A percentile compares a stretch with the other conserved stretches of the same genome.
phyloP scores from a whole-genome alignment of 768 basidiomycete genomes.

The Hericium coralloides region DNA sequence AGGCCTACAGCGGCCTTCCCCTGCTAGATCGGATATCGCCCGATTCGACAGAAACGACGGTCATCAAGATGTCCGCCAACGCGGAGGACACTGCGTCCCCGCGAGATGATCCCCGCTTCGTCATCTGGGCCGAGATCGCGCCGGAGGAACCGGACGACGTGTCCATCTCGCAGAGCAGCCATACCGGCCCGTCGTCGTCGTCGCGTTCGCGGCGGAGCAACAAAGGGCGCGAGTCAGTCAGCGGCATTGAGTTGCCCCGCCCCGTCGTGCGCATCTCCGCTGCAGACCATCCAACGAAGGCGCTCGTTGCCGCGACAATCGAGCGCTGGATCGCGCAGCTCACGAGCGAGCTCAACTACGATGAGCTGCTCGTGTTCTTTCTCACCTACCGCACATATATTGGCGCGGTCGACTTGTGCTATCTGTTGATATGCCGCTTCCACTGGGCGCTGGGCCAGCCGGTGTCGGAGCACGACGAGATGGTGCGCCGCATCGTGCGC shows the following conservation, averaged over 20 bases:
- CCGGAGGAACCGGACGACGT: constrained; percentile 16
- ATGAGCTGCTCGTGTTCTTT: constrained; percentile 85
- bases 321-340: constrained; percentile 91
- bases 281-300: constrained; percentile 28
- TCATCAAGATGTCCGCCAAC: constrained; percentile 63
- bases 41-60: constrained; percentile 49
- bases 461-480: constrained; percentile 50
- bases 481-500: constrained; percentile 66
- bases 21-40: constrained; percentile 56
- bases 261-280: constrained; percentile 13
- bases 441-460: constrained; percentile 71
- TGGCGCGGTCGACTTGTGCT: constrained; percentile 67
- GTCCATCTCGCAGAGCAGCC: neutral
- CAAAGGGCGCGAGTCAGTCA: neutral
- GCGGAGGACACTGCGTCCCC: constrained; percentile 63
- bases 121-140: constrained; percentile 65
- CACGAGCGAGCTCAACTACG: constrained; percentile 79
- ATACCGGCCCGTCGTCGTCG: neutral
- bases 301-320: constrained; percentile 84
- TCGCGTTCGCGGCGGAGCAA: constrained; percentile 7
- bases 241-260: constrained; percentile 4
- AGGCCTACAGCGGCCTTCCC: constrained; percentile 72
- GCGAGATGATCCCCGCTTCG: constrained; percentile 83
- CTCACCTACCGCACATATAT: constrained; percentile 87
- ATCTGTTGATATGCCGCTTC: constrained; percentile 78